These are phyloP conservation scores for Trichophyton equinum DNA, from an alignment of 2,329 filamentous ascomycete species.

Conservation along the genomic window DNA sequence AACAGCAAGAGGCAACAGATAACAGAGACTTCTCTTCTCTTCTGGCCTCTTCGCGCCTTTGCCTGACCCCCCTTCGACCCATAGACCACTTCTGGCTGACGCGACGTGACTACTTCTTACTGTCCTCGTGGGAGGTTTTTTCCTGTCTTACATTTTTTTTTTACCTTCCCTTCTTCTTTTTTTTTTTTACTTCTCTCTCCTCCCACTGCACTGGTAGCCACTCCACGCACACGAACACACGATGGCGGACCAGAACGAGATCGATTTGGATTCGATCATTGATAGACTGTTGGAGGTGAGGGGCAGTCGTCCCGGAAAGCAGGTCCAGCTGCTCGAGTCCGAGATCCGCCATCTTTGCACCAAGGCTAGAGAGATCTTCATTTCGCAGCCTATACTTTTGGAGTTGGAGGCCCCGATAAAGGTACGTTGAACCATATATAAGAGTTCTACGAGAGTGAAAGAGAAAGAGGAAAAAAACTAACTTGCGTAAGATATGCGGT, in stretches of 20 bases:
- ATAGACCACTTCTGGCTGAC: not conserved
- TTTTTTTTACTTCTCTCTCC: slow-evolving; percentile 21
- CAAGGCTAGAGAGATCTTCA: slow-evolving; percentile 98
- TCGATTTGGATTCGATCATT: slow-evolving; percentile 99
- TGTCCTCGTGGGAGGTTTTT: slow-evolving; percentile 6
- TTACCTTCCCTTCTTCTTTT: slow-evolving; percentile 12
- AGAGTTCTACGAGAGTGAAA: not conserved
- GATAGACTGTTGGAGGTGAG: slow-evolving; percentile 94
- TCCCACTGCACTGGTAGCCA: slow-evolving; percentile 14
- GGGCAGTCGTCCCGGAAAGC: slow-evolving; percentile 94
- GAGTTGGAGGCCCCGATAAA: slow-evolving; percentile 98
- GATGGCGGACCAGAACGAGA: slow-evolving; percentile 72
- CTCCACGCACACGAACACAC: slow-evolving; percentile 1
- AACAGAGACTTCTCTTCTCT: not conserved
- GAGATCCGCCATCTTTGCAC: slow-evolving; percentile 97
- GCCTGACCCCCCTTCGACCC: not conserved
- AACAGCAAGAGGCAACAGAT: not conserved
- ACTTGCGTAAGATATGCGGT: slow-evolving; percentile 67
- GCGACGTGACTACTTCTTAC: not conserved
- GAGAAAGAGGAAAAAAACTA: not conserved
- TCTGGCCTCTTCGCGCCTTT: not conserved
- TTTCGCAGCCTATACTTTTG: slow-evolving; percentile 93
- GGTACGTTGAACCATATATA: slow-evolving; percentile 43
- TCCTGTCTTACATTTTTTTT: slow-evolving; percentile 19
- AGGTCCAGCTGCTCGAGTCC: slow-evolving; percentile 89